Conservation (phyloP, 192 early-diverging fungal genomes). For the Gigaspora rosea region DNA sequence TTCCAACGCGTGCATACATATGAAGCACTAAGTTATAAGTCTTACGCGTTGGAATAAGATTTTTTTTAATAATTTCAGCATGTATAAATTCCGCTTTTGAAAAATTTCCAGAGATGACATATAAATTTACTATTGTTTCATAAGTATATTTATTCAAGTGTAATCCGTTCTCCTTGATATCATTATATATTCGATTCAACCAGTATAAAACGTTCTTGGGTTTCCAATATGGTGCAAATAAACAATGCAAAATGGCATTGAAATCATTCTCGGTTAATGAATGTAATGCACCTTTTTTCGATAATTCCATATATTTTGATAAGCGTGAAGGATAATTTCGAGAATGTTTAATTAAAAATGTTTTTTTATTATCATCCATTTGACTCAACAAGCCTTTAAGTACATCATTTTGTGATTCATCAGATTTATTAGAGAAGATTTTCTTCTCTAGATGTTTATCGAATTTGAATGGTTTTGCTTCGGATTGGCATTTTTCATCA, state of each 20-base stretch:
- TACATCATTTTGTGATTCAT: no score
- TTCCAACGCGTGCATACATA: conserved; percentile 13
- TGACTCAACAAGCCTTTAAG: no score
- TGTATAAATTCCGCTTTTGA: background rate
- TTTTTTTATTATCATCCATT: no score
- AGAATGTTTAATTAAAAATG: background rate
- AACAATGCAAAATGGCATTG: background rate
- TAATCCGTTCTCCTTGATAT: background rate
- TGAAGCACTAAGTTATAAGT: background rate
- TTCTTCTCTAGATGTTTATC: conserved; percentile 20
- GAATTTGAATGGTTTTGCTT: conserved; percentile 31
- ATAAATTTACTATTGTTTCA: background rate
- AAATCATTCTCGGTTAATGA: conserved; percentile 1
- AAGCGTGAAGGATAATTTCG: background rate
- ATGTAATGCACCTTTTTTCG: conserved; percentile 6
- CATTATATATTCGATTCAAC: background rate
- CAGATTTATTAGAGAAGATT: no score
- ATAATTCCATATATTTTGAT: conserved; percentile 2
- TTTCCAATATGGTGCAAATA: background rate
- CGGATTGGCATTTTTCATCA: conserved; percentile 38
- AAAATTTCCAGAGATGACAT: background rate
- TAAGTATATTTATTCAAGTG: background rate
- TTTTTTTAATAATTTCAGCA: background rate
- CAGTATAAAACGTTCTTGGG: background rate
- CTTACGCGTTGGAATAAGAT: background rate